phyloP scores from a whole-genome alignment of 352 stramenopile species.

The Phytophthora meadii region DNA sequence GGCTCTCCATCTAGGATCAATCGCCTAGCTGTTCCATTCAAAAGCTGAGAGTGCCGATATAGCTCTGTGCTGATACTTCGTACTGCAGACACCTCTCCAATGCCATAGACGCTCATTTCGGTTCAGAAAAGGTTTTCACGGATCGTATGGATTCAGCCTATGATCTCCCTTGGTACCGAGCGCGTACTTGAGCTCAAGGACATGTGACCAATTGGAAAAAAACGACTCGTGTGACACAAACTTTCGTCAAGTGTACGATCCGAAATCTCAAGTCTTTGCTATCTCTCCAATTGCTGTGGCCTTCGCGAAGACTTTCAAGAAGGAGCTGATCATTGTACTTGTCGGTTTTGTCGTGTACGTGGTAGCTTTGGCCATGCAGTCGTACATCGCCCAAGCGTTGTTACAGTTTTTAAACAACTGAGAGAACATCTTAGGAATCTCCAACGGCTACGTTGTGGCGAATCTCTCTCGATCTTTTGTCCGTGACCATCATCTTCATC shows the following conservation, averaged over 20 bases:
- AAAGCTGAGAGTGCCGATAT: no score
- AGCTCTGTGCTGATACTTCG: no score
- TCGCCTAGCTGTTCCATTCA: no score
- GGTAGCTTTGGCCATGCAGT: slow-evolving; percentile 26
- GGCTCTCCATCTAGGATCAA: no score
- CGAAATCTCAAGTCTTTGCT: slow-evolving; percentile 3
- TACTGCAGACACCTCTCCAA: no score
- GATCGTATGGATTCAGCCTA: slow-evolving; percentile 43
- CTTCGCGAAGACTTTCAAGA: slow-evolving; percentile 16
- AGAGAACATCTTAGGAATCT: slow-evolving; percentile 35
- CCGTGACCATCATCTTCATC: slow-evolving; percentile 16
- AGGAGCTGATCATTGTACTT: slow-evolving; percentile 14
- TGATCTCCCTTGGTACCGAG: slow-evolving; percentile 43
- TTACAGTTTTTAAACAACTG: slow-evolving; percentile 30
- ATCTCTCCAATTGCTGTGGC: slow-evolving; percentile 22
- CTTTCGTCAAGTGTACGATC: slow-evolving; percentile 26
- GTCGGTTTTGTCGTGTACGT: slow-evolving; percentile 29
- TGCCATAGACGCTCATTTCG: no score
- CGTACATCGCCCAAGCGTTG: slow-evolving; percentile 28
- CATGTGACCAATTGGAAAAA: slow-evolving; percentile 29
- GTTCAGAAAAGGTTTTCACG: no score
- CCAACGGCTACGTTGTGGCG: slow-evolving; percentile 27
- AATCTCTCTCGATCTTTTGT: background rate
- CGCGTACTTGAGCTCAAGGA: slow-evolving; percentile 36
- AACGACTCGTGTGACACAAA: slow-evolving; percentile 24